Evolutionary conservation across 805 yeast genomes (phyloP), one percentile per base, ranked within the genome.

Genomic region (Metschnikowia continentalis): DNA sequence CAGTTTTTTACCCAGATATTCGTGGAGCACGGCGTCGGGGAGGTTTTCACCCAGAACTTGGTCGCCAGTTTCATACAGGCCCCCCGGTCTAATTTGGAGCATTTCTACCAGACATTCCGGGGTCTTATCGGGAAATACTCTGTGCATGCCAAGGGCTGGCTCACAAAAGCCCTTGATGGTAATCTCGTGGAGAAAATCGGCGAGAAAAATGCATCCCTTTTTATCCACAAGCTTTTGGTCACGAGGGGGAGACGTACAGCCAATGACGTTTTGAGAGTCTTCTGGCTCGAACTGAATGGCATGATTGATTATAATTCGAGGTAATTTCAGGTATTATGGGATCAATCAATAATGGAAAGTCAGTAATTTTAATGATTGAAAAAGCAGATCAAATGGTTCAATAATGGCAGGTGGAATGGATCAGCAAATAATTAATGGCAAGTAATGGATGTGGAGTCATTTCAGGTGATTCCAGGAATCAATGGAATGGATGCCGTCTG

Each of bases 201-300:
- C 45, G 58, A 64, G 1, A 71, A 75, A 47, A 80, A 75, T 7
- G 57, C 71, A 17, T 54, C 55, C 2, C n/a, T 5, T 8, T 79
- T 84, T 46, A 62, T 82, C 19, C 81, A 77, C 55, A 83, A 82
- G 61, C 57, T 86, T 32, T 60, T 81, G 65, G 52, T 83, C 1
- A 84, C 90, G 0, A 76, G 90, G 59, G 91, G 91, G 2, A 80
- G 80, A 38, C 70, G 89, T 56, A 76, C 77, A 37, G 83, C 85
- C 2, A 77, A 80, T 46, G 82, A 77, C 19, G 72, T 82, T 0
- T 68, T 86, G 11, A 78, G 82, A 50, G 79, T 76, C 47, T 82
- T 84, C 66, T 86, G 91, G 91, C 66, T 84, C 20, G 74, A 77
- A 30, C 71, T 75, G 22, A 85, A 84, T 54, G 84, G 86, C 1